Base-by-base conservation (phyloP, 2,329 filamentous ascomycete genomes). In the Cladosporium sp. region DNA sequence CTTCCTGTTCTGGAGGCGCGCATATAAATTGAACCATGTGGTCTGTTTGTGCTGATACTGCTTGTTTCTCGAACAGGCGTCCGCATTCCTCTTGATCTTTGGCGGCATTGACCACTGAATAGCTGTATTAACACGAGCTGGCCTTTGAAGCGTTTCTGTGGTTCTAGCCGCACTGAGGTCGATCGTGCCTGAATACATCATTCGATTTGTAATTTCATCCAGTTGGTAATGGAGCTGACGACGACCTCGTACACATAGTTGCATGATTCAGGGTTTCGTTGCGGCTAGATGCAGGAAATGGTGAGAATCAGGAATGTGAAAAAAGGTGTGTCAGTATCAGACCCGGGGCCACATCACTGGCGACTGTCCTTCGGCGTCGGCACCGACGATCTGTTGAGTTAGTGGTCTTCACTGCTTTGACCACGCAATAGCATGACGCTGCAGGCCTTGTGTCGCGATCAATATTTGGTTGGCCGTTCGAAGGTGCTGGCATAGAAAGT, bases 11-110 rank as follows among this genome's bases (percentile, higher is more conserved):
- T 32, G 50, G 37, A 40, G 36, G 50, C 50, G n/a, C 50, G 50
- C 50, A 53, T 53, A 34, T 42, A 19, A 28, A 42, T 13, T 19
- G 19, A 35, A 40, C 50, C 50, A 44, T 53, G 25, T 53, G 50
- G 24, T 34, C 36, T 42, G 20, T 32, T 44, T 15, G 28, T 12
- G 19, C 37, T n/a, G 22, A 34, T n/a, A 17, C 22, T 20, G 37
- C 40, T n/a, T n/a, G 37, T n/a, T 40, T 13, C 36, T 53, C 40
- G 50, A 24, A 24, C 24, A 42, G 37, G 50, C 36, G 32, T 25
- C 24, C 25, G 19, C 50, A 53, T 53, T 53, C 50, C 50, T 53
- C 22, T 15, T 19, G 50, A 12, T 20, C n/a, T 40, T 7, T n/a
- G 10, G 17, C 35, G 47, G 42, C 34, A 37, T 50, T 19, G 28